phyloP scores from a whole-genome alignment of 176 grass and related monocot genomes.

The Tillandsia leiboldiana region DNA sequence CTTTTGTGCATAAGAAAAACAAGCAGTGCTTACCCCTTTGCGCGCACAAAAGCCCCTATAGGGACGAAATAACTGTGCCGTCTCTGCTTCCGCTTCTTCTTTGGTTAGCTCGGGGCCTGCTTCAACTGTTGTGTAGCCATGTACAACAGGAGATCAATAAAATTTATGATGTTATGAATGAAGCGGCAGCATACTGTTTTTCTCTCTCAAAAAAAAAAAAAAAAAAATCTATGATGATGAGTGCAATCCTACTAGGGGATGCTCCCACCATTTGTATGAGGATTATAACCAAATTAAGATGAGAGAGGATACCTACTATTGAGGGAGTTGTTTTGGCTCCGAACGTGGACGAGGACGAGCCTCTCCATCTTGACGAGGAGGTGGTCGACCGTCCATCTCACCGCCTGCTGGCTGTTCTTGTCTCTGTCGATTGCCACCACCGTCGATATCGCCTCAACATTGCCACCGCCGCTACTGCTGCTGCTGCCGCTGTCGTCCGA shows the following conservation, averaged over 20 bases:
- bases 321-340: constrained; percentile 13
- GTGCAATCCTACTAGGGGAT: background rate
- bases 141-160: constrained; percentile 9
- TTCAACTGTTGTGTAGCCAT: constrained; percentile 35
- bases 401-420: constrained; percentile 78
- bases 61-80: constrained; percentile 48
- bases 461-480: background rate
- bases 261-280: background rate
- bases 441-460: constrained; percentile 18
- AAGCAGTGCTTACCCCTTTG: constrained; percentile 50
- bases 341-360: constrained; percentile 62
- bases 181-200: too few relatives aligned
- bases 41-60: constrained; percentile 82
- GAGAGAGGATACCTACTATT: constrained; percentile 30
- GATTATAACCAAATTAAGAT: background rate
- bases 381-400: constrained; percentile 68
- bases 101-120: constrained; percentile 15
- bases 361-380: constrained; percentile 42
- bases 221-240: constrained; percentile 9
- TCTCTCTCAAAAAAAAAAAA: too few relatives aligned
- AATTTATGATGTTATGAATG: background rate
- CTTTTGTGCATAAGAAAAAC: background rate
- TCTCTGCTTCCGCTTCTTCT: constrained; percentile 48
- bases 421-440: constrained; percentile 60
- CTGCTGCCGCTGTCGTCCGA: constrained; percentile 13